These are phyloP conservation scores for Penicillium brevicompactum DNA, from an alignment of 2,329 filamentous ascomycete species.

Conservation along the genomic window DNA sequence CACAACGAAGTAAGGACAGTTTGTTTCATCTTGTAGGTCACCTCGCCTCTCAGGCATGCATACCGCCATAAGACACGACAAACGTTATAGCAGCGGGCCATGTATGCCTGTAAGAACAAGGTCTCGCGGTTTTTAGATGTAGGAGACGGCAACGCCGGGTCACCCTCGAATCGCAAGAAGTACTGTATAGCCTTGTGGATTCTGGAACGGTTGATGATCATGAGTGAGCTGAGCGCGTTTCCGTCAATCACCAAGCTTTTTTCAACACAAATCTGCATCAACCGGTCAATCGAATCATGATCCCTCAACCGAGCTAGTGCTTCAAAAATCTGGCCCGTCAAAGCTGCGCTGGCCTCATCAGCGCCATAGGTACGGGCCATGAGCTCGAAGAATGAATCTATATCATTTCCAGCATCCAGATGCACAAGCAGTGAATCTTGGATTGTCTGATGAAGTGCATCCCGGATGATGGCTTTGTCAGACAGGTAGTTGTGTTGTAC, in stretches of 20 bases:
- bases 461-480: constrained; percentile 24
- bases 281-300: constrained; percentile 15
- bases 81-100: constrained; percentile 41
- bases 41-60: constrained; percentile 43
- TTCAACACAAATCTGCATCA: too few relatives aligned
- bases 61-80: constrained; percentile 52
- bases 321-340: constrained; percentile 43
- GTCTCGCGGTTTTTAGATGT: constrained; percentile 33
- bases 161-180: constrained; percentile 24
- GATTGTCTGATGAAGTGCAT: constrained; percentile 34
- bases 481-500: constrained; percentile 33
- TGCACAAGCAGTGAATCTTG: constrained; percentile 34
- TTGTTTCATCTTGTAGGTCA: constrained; percentile 37
- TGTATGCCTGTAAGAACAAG: constrained; percentile 48
- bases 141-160: constrained; percentile 16
- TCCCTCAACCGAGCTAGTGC: constrained; percentile 30
- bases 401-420: constrained; percentile 35
- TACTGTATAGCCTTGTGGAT: constrained; percentile 28
- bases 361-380: constrained; percentile 40
- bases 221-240: constrained; percentile 31
- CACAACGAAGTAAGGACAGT: constrained; percentile 34
- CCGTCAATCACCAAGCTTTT: constrained; percentile 27
- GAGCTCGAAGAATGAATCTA: constrained; percentile 39
- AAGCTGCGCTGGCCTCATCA: constrained; percentile 39
- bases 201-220: constrained; percentile 29